A percentile compares a stretch with the other conserved stretches of the same genome.
phyloP scores from a whole-genome alignment of 371 early-diverging fungal species.

The Umbelopsis sp. region DNA sequence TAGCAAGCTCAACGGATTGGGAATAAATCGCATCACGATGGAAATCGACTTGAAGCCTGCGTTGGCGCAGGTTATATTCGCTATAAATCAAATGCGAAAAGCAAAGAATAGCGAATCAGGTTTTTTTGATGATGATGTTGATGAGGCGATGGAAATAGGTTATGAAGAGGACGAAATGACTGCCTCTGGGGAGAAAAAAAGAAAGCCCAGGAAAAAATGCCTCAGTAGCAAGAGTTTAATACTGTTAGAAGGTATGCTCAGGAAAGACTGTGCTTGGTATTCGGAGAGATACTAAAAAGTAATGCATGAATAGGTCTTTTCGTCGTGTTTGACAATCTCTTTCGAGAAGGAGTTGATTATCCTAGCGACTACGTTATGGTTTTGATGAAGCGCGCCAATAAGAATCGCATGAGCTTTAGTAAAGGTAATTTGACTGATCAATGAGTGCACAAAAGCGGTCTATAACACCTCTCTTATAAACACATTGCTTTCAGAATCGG shows the following conservation, averaged over 20 bases:
- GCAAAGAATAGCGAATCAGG: not conserved
- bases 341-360: conserved; percentile 28
- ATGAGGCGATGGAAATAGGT: not conserved
- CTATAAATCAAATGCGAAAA: conserved; percentile 21
- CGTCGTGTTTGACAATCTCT: conserved; percentile 40
- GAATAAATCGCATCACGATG: conserved; percentile 30
- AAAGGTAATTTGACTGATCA: not conserved
- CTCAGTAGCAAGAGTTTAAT: not conserved
- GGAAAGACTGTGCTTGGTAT: too few species aligned
- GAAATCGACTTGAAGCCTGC: conserved; percentile 29
- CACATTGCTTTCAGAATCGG: not conserved
- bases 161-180: not conserved
- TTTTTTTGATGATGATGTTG: not conserved
- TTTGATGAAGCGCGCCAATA: conserved; percentile 28
- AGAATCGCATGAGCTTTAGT: not conserved
- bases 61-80: conserved; percentile 17
- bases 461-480: not conserved
- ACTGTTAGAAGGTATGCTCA: conserved; percentile 23
- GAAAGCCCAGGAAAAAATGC: not conserved
- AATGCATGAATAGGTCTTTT: conserved; percentile 26
- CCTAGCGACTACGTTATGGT: conserved; percentile 52
- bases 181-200: not conserved
- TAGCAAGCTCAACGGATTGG: conserved; percentile 26
- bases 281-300: too few species aligned
- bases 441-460: not conserved